These are phyloP conservation scores for Talaromyces piceae DNA, from an alignment of 2,329 filamentous ascomycete genomes.

Conservation along the genomic window DNA sequence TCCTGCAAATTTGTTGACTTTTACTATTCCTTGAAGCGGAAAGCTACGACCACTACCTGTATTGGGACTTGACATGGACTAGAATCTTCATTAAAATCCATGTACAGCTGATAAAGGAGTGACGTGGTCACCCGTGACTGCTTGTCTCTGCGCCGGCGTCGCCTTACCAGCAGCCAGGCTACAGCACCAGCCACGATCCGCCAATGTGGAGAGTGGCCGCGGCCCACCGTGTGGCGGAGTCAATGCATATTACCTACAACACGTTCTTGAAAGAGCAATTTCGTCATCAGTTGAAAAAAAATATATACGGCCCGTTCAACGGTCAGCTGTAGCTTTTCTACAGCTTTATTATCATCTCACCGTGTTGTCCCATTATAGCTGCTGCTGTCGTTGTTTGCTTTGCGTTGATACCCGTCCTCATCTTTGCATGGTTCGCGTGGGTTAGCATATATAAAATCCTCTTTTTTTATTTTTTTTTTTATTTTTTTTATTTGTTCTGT, in stretches of 20 bases:
- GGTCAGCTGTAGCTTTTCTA: neutral
- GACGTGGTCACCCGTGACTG: constrained; percentile 11
- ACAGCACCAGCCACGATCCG: constrained; percentile 11
- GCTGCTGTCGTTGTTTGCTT: neutral
- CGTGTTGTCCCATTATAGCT: neutral
- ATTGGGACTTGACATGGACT: too few species aligned
- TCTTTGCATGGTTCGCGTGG: neutral
- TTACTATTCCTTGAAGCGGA: neutral
- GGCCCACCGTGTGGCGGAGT: constrained; percentile 30
- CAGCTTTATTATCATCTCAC: neutral
- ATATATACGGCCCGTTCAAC: neutral
- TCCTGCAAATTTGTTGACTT: neutral
- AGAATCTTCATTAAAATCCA: neutral
- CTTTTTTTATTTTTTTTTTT: too few species aligned
- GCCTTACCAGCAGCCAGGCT: constrained; percentile 12
- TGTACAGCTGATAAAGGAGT: constrained; percentile 9
- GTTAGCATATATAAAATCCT: too few species aligned
- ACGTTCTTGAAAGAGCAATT: neutral
- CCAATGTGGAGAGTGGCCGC: constrained; percentile 17
- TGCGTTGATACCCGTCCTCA: neutral
- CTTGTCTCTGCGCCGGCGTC: constrained; percentile 6
- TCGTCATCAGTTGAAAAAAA: constrained; percentile 1
- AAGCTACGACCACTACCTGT: too few species aligned
- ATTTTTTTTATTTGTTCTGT: neutral
- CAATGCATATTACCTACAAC: constrained; percentile 19